phyloP scores from a whole-genome alignment of 257 asterid species.

The Ocimum tenuiflorum region DNA sequence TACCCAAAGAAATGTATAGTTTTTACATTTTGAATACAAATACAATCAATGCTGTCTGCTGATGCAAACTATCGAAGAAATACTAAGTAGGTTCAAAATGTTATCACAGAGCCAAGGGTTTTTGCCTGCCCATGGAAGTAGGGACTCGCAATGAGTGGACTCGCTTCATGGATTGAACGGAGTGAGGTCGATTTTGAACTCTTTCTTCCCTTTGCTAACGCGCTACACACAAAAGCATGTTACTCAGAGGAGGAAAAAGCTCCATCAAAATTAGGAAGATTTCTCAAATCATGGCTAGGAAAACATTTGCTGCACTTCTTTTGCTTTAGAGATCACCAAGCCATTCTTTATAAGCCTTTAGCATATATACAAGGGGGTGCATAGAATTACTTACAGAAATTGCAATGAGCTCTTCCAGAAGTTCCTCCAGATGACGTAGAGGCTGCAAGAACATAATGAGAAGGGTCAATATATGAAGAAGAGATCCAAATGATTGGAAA shows the following conservation, averaged over 20 bases:
- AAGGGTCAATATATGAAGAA: neutral
- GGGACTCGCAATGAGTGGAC: neutral
- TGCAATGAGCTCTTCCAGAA: slow-evolving; percentile 69
- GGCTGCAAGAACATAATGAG: slow-evolving; percentile 42
- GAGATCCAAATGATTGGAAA: no score
- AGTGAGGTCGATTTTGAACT: slow-evolving; percentile 69
- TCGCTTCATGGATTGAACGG: slow-evolving; percentile 39
- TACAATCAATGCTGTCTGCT: neutral
- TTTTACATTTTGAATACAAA: neutral
- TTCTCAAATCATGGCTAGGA: neutral
- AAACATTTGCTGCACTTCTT: neutral
- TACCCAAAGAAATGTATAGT: no score
- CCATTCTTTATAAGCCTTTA: neutral
- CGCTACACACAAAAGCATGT: slow-evolving; percentile 35
- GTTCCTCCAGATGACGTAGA: slow-evolving; percentile 87
- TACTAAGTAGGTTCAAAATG: neutral
- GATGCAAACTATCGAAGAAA: neutral
- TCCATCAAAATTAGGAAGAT: neutral
- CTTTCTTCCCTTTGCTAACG: slow-evolving; percentile 85
- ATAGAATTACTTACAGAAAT: slow-evolving; percentile 56
- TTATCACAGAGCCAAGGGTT: neutral
- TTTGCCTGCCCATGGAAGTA: neutral
- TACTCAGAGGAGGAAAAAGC: neutral
- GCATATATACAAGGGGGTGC: neutral
- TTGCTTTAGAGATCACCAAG: neutral